Evolutionary conservation across 1,139 yeast species (phyloP).

Genomic region (Yamadazyma diddensiae): DNA sequence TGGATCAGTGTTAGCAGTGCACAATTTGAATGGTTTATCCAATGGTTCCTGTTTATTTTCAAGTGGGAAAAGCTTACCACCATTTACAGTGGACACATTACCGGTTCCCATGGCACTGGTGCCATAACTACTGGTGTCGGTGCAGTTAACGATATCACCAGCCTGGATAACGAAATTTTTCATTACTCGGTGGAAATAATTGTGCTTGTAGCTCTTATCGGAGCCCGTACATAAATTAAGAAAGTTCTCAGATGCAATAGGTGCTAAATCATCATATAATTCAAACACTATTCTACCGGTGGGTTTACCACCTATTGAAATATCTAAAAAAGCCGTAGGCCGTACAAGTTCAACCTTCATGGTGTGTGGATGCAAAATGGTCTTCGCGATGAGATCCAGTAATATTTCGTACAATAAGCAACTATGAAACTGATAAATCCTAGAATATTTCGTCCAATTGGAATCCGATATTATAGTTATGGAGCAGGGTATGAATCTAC

Average conservation of each 20-base stretch:
- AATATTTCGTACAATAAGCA: neutral
- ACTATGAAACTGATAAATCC: neutral
- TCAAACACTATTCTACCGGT: slow-evolving; percentile 68
- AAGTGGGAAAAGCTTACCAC: slow-evolving; percentile 45
- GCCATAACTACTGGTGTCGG: slow-evolving; percentile 20
- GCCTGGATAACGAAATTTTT: slow-evolving; percentile 81
- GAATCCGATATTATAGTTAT: neutral
- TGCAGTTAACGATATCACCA: slow-evolving; percentile 52
- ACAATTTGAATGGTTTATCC: slow-evolving; percentile 49
- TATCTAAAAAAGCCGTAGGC: slow-evolving; percentile 54
- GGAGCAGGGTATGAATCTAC: slow-evolving; percentile 3
- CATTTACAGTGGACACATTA: slow-evolving; percentile 45
- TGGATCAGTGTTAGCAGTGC: slow-evolving; percentile 66
- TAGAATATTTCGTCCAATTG: neutral
- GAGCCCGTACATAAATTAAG: slow-evolving; percentile 38
- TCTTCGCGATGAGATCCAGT: no score
- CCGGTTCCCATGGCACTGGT: slow-evolving; percentile 47
- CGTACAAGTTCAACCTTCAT: slow-evolving; percentile 35
- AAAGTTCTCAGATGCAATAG: slow-evolving; percentile 57
- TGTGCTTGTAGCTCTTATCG: slow-evolving; percentile 34
- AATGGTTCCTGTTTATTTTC: slow-evolving; percentile 54
- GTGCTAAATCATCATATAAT: slow-evolving; percentile 52
- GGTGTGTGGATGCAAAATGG: neutral
- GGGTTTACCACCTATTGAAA: slow-evolving; percentile 42
- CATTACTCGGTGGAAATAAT: slow-evolving; percentile 63